phyloP scores from a whole-genome alignment of 345 rosid species.

The Tarenaya hassleriana region DNA sequence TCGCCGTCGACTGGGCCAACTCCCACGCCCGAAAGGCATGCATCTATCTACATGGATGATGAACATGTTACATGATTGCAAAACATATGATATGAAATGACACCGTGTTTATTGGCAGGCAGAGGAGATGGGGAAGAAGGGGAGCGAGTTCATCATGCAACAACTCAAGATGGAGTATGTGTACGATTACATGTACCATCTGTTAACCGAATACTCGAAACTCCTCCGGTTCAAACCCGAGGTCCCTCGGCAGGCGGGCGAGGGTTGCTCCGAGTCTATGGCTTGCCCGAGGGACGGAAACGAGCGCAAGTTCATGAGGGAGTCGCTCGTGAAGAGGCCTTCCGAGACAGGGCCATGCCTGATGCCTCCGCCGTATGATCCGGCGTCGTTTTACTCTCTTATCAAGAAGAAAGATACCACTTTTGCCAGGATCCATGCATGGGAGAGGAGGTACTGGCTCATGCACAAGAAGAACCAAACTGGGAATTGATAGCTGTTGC shows the following conservation, averaged over 20 bases:
- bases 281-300: constrained; percentile 46
- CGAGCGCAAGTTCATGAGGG: constrained; percentile 48
- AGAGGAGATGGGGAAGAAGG: constrained; percentile 50
- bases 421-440: constrained; percentile 17
- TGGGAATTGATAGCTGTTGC: constrained; percentile 11
- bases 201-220: constrained; percentile 55
- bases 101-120: constrained; percentile 43
- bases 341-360: constrained; percentile 49
- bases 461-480: constrained; percentile 36
- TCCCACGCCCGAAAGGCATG: constrained; percentile 48
- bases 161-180: constrained; percentile 60
- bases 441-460: constrained; percentile 45
- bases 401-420: constrained; percentile 30
- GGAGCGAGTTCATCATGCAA: constrained; percentile 43
- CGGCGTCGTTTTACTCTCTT: constrained; percentile 31
- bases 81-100: not conserved
- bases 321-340: constrained; percentile 61
- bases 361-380: constrained; percentile 57
- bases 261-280: constrained; percentile 56
- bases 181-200: constrained; percentile 80
- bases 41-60: too few species aligned
- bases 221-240: constrained; percentile 52
- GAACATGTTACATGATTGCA: too few species aligned
- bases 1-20: constrained; percentile 81
- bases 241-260: constrained; percentile 37